phyloP scores from a whole-genome alignment of 345 rosid genomes.

The Heritiera fomes region DNA sequence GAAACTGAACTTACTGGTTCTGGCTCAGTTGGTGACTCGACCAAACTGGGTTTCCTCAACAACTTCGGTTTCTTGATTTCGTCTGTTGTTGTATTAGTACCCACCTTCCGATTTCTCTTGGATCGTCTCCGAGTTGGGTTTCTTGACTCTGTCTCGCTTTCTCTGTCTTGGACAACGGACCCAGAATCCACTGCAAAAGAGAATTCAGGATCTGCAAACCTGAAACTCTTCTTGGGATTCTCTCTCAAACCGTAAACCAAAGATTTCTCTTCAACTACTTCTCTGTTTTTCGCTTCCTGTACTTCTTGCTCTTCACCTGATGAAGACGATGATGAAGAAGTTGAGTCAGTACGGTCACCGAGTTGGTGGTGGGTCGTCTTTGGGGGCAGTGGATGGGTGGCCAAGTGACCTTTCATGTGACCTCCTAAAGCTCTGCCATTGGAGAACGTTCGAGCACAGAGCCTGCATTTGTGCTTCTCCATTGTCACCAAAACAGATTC shows the following conservation, averaged over 20 bases:
- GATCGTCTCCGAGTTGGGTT: conserved; percentile 65
- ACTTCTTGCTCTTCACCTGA: conserved; percentile 39
- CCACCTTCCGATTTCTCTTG: conserved; percentile 37
- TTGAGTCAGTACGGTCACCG: conserved; percentile 31
- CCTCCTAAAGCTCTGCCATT: conserved; percentile 94
- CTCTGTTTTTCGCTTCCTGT: conserved; percentile 23
- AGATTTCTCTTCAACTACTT: conserved; percentile 39
- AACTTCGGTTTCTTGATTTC: conserved; percentile 26
- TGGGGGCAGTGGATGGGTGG: conserved; percentile 42
- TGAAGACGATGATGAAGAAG: conserved; percentile 50
- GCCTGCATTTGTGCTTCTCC: conserved; percentile 84
- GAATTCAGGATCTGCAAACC: conserved; percentile 72
- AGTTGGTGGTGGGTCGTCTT: conserved; percentile 31
- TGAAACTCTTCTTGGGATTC: conserved; percentile 69
- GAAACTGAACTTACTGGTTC: conserved; percentile 89
- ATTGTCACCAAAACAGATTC: conserved; percentile 31
- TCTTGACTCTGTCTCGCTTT: conserved; percentile 77
- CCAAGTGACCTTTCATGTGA: conserved; percentile 93
- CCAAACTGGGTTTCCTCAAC: conserved; percentile 28
- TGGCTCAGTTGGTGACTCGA: conserved; percentile 41
- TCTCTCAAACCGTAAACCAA: conserved; percentile 55
- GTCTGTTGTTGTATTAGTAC: conserved; percentile 20
- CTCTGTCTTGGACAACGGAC: conserved; percentile 53
- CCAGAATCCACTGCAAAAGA: conserved; percentile 47
- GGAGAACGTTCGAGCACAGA: conserved; percentile 71